Base-by-base conservation (phyloP, 768 basidiomycete genomes). In the Boletales sp. region DNA sequence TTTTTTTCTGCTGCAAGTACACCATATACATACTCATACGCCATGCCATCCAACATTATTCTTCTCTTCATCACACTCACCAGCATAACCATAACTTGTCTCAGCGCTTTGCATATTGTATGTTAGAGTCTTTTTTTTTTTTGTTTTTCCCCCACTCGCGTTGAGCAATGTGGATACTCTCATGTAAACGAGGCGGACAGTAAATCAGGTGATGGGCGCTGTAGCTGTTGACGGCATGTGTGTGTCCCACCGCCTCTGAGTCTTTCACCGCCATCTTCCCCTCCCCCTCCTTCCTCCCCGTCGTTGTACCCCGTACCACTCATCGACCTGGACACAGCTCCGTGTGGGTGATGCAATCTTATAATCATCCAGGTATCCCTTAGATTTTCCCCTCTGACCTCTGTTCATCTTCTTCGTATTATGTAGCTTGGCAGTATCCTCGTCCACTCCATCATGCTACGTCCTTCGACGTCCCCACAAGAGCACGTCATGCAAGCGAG, bases 31-130 rank as follows among this genome's bases (percentile, higher is more conserved):
- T 60, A 64, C 51, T 69, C 70, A 74, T 69, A 63, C 58, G 10
- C 60, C 57, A 65, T 63, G 57, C 55, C 64, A 61, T 55, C 49
- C 63, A 58, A 58, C 61, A 60, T 62, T 60, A 54, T 38, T 47
- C 50, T 54, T 52, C 42, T 48, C 45, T 55, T 53, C 55, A 54
- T 55, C 66, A 66, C 54, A 64, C 54, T 59, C 60, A 64, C 54
- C 55, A 56, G 60, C 65, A 66, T 67, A 46, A 57, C 48, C 46
- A 64, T 67, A 45, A 56, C 47, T 46, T 52, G 43, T 48, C 43
- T 46, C 47, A 19, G 45, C 54, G 57, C 45, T 57, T 62, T 65
- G 74, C 73, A 76, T 63, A 63, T 64, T 79, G 76, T 79, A 80
- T 67, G 63, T 58, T 74, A 69, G 64, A 62, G 57, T 75, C 72